Base-by-base conservation (phyloP, 1,139 yeast species). In the Tardiomyces blankii region DNA sequence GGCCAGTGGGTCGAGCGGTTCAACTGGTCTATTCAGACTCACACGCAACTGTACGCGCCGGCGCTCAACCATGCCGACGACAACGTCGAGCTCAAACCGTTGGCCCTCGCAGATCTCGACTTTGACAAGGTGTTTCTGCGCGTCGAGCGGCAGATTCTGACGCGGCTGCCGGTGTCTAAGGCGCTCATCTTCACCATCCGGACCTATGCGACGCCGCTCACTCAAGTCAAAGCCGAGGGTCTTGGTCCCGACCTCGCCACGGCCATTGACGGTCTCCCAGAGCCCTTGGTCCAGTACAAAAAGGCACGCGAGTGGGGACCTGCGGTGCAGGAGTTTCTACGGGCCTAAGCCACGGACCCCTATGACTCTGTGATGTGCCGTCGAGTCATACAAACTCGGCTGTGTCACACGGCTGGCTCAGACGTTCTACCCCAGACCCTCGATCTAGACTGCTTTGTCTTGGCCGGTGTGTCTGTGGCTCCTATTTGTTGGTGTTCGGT, bases 131-230 rank as follows among this genome's bases (percentile, higher is more conserved):
- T 75, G 9, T 77, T 73, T 55, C 67, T 80, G 55, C 67, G 87
- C 51, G 74, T 76, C 48, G 87, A 81, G 57, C 69, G 85, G 48
- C 87, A 81, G 58, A 67, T 67, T 1, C 69, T 81, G 45, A 75
- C 83, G 0, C 70, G 81, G 50, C 63, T 81, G 42, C 84, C 84
- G 1, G 61, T 70, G 45, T 57, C 80, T 1, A 67, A 68, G 5
- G 81, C 80, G 0, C 64, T 77, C 13, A 62, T 78, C 3, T 79
- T 81, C 62, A 73, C 81, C 0, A 76, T 79, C 44, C 64, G 86
- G 55, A 84, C 93, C 0, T 82, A 82, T 52, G 61, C 77, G 45
- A 71, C 79, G 12, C 85, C 89, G n/a, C 59, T 82, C 58, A 61
- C 73, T 25, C 63, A 71, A 39, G 59, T 84, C 44, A 73, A 74